Percentiles rank a stretch among this genome's conserved stretches.
Conservation (phyloP, 768 basidiomycete genomes). For the Lentinula sp. region DNA sequence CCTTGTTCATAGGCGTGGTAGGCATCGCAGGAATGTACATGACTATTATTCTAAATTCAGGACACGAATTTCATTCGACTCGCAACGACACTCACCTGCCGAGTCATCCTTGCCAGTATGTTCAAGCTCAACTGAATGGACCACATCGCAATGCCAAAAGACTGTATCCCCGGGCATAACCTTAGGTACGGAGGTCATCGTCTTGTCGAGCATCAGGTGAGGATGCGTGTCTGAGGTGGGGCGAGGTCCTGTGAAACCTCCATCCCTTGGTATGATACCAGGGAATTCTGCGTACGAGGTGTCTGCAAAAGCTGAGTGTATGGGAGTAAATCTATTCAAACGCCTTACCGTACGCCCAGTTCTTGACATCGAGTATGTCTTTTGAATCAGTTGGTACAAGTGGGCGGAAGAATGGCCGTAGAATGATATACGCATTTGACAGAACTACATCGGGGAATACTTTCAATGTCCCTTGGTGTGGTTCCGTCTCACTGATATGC, state of each 20-base stretch:
- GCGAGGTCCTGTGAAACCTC: slow-evolving; percentile 36
- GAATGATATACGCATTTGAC: slow-evolving; percentile 66
- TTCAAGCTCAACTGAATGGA: slow-evolving; percentile 43
- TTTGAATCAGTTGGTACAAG: slow-evolving; percentile 38
- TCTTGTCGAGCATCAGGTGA: slow-evolving; percentile 54
- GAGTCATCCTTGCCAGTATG: slow-evolving; percentile 53
- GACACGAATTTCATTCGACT: neutral
- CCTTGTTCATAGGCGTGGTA: slow-evolving; percentile 51
- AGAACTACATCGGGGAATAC: slow-evolving; percentile 67
- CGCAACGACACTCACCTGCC: slow-evolving; percentile 30
- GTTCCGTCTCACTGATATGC: slow-evolving; percentile 51
- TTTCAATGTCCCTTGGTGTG: slow-evolving; percentile 60
- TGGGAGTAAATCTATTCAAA: neutral
- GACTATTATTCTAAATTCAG: slow-evolving; percentile 27
- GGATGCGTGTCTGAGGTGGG: slow-evolving; percentile 58
- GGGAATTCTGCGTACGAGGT: slow-evolving; percentile 43
- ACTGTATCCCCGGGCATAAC: slow-evolving; percentile 75
- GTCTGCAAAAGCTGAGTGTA: slow-evolving; percentile 22
- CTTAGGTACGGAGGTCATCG: slow-evolving; percentile 66
- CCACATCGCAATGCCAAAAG: slow-evolving; percentile 67
- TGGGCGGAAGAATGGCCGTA: slow-evolving; percentile 72
- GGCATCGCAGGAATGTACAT: slow-evolving; percentile 80
- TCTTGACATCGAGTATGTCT: slow-evolving; percentile 41
- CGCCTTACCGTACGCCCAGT: slow-evolving; percentile 44
- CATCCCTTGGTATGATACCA: slow-evolving; percentile 34